These are phyloP conservation scores for Piper betle DNA, from an alignment of 164 flowering plant genomes.

Conservation along the genomic window DNA sequence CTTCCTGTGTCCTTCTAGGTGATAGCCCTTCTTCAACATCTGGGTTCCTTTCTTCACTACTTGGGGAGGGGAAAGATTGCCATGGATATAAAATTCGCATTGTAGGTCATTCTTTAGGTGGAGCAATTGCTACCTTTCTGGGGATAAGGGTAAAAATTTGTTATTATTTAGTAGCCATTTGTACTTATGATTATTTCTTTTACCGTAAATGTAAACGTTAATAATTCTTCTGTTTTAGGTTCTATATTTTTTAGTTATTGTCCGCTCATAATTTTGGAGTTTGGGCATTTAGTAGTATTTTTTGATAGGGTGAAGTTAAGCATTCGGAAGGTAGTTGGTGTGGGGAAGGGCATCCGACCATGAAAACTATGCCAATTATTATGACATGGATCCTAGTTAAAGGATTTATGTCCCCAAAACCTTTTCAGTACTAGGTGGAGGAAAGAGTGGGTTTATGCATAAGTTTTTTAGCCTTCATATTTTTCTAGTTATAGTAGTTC, in stretches of 20 bases:
- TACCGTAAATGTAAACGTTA: neutral
- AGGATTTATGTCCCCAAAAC: too few relatives aligned
- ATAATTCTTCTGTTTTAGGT: neutral
- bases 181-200: neutral
- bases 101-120: conserved; percentile 89
- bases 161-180: neutral
- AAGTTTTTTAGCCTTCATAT: too few relatives aligned
- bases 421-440: too few relatives aligned
- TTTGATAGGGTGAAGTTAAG: too few relatives aligned
- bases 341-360: too few relatives aligned
- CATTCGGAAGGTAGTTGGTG: too few relatives aligned
- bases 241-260: neutral
- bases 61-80: conserved; percentile 74
- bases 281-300: too few relatives aligned
- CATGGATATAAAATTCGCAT: conserved; percentile 58
- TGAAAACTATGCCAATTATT: too few relatives aligned
- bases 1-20: conserved; percentile 7
- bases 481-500: too few relatives aligned
- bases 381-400: too few relatives aligned
- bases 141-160: conserved; percentile 54
- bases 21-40: conserved; percentile 13
- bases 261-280: too few relatives aligned
- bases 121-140: conserved; percentile 63
- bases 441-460: too few relatives aligned
- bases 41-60: conserved; percentile 63